These are phyloP conservation scores for Smallanthus sonchifolius DNA, from an alignment of 129 eudicot species.

Conservation along the genomic window DNA sequence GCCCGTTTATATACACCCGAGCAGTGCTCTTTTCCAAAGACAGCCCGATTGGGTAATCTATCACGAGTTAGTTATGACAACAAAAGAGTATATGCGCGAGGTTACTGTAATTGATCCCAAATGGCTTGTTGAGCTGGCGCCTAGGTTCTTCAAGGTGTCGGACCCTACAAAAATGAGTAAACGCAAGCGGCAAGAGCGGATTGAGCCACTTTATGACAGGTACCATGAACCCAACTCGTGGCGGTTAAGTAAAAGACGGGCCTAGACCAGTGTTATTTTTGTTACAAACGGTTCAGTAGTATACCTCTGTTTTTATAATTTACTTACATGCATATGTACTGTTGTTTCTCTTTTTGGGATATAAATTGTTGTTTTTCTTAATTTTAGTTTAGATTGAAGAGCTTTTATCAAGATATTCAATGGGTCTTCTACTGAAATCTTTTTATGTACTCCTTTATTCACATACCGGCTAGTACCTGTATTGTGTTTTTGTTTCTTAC, in stretches of 20 bases:
- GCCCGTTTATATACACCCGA: constrained; percentile 75
- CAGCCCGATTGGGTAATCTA: constrained; percentile 93
- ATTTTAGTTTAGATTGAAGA: background rate
- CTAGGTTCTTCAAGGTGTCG: constrained; percentile 73
- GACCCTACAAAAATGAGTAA: constrained; percentile 89
- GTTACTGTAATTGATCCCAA: constrained; percentile 82
- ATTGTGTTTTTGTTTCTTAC: background rate
- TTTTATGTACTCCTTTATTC: background rate
- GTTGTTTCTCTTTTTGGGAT: background rate
- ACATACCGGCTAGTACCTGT: background rate
- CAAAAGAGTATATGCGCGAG: constrained; percentile 87
- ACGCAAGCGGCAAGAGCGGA: constrained; percentile 81
- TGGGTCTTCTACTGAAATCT: background rate
- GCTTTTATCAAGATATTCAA: background rate
- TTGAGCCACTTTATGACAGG: constrained; percentile 78
- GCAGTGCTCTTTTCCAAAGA: constrained; percentile 83
- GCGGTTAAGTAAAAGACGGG: constrained; percentile 87
- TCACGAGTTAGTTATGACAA: constrained; percentile 83
- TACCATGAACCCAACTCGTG: constrained; percentile 88
- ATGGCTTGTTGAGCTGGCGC: constrained; percentile 82
- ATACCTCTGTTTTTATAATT: background rate
- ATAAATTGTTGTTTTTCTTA: background rate
- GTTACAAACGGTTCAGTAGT: background rate
- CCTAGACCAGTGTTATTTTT: constrained; percentile 26
- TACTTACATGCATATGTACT: background rate